Percentiles rank a stretch among this genome's conserved stretches.
Evolutionary conservation across 805 yeast species (phyloP).

Genomic region (Vanderwaltozyma verrucispora): DNA sequence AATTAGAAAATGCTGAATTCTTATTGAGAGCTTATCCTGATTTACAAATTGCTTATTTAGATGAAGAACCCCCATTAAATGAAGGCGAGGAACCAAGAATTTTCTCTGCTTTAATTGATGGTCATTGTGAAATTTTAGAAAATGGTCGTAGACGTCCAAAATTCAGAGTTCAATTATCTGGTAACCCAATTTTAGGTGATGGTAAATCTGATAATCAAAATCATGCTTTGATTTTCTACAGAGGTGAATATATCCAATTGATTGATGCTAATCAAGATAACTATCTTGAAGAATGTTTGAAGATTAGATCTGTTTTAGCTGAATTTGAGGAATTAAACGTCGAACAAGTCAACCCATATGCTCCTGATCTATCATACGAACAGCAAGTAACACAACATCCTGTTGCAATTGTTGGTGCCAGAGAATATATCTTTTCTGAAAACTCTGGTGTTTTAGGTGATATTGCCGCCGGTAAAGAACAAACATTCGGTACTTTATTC

Average conservation of each 20-base stretch:
- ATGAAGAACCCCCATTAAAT: constrained; percentile 74
- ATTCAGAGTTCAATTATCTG: constrained; percentile 68
- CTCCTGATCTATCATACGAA: constrained; percentile 55
- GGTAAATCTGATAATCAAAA: constrained; percentile 85
- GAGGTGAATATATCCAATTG: constrained; percentile 80
- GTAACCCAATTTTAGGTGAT: constrained; percentile 80
- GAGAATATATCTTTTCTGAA: constrained; percentile 82
- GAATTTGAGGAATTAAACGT: constrained; percentile 72
- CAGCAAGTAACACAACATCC: constrained; percentile 46
- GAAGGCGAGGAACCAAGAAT: constrained; percentile 64
- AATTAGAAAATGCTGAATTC: constrained; percentile 70
- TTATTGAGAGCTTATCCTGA: constrained; percentile 78
- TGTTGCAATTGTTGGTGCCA: constrained; percentile 78
- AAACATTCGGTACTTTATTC: constrained; percentile 76
- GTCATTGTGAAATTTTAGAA: constrained; percentile 62
- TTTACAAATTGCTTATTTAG: constrained; percentile 83
- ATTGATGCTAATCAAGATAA: constrained; percentile 85
- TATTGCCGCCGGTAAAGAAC: constrained; percentile 87
- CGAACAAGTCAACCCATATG: constrained; percentile 74
- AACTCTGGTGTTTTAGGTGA: constrained; percentile 80
- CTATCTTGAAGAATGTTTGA: constrained; percentile 75
- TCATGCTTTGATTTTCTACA: constrained; percentile 65
- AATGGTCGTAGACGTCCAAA: constrained; percentile 69
- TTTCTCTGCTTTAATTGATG: constrained; percentile 71
- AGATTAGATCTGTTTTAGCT: constrained; percentile 70